phyloP scores from a whole-genome alignment of 2,329 filamentous ascomycete genomes.

The Atkinsonella hypoxylon region DNA sequence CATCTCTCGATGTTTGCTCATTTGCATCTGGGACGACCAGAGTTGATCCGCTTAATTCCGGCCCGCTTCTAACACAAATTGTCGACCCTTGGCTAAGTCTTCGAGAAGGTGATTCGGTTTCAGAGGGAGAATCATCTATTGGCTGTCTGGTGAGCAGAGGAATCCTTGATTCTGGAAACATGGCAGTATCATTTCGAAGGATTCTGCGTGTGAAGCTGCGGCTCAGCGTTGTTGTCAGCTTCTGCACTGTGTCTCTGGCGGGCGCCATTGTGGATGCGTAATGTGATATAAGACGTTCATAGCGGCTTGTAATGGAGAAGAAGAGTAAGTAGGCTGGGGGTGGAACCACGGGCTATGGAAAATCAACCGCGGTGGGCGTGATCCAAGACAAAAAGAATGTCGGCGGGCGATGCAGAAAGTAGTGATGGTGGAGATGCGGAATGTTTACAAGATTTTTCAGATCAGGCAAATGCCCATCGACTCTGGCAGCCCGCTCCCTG shows the following conservation, averaged over 20 bases:
- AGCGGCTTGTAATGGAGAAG: slow-evolving; percentile 6
- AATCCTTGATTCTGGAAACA: background rate
- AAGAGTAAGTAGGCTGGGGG: background rate
- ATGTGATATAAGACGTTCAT: slow-evolving; percentile 4
- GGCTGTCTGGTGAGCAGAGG: background rate
- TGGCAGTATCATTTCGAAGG: background rate
- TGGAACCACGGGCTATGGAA: background rate
- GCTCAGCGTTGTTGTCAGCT: background rate
- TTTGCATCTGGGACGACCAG: background rate
- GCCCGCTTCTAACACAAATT: background rate
- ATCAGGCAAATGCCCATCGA: background rate
- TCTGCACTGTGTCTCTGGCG: background rate
- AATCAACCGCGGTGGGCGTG: background rate
- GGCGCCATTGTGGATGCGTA: background rate
- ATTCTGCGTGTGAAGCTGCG: background rate
- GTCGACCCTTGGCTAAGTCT: background rate
- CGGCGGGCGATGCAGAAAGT: background rate
- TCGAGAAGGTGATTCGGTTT: background rate
- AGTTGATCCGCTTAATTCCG: background rate
- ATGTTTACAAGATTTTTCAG: background rate
- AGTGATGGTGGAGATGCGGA: background rate
- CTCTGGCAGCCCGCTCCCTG: background rate
- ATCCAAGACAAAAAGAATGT: slow-evolving; percentile 2
- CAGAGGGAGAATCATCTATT: background rate
- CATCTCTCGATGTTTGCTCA: background rate